These are phyloP conservation scores for Rostrohypoxylon terebratum DNA, from an alignment of 495 filamentous ascomycete genomes.

Conservation along the genomic window DNA sequence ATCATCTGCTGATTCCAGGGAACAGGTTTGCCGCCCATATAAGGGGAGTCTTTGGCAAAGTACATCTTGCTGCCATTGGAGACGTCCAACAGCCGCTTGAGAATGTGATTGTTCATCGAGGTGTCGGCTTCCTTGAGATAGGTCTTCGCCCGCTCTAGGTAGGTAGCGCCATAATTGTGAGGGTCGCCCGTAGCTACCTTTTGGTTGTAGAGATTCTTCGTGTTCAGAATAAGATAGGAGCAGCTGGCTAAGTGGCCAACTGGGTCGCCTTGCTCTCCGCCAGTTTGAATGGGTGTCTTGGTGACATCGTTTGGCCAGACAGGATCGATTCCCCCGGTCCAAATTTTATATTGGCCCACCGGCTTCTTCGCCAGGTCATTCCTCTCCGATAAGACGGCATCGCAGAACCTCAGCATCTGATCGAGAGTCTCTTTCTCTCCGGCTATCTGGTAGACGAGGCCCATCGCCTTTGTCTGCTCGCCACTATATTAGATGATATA, in stretches of 20 bases:
- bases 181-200: constrained; percentile 30
- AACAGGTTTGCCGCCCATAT: constrained; percentile 37
- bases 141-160: constrained; percentile 32
- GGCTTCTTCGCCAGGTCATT: constrained; percentile 34
- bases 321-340: constrained; percentile 30
- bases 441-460: constrained; percentile 33
- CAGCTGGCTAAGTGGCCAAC: constrained; percentile 31
- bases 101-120: constrained; percentile 35
- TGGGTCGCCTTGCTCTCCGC: constrained; percentile 30
- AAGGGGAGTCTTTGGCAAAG: constrained; percentile 38
- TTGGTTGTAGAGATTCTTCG: constrained; percentile 20
- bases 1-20: constrained; percentile 46
- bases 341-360: constrained; percentile 33
- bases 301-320: constrained; percentile 32
- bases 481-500: neutral
- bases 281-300: constrained; percentile 18
- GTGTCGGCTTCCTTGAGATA: constrained; percentile 35
- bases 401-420: constrained; percentile 37
- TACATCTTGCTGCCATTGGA: constrained; percentile 42
- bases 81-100: constrained; percentile 27
- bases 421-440: constrained; percentile 34
- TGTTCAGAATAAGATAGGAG: constrained; percentile 29
- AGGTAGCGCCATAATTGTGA: constrained; percentile 29
- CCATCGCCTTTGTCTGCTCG: constrained; percentile 37
- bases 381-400: constrained; percentile 35